phyloP scores from a whole-genome alignment of 192 early-diverging fungal species.

The Coemansia sp. region DNA sequence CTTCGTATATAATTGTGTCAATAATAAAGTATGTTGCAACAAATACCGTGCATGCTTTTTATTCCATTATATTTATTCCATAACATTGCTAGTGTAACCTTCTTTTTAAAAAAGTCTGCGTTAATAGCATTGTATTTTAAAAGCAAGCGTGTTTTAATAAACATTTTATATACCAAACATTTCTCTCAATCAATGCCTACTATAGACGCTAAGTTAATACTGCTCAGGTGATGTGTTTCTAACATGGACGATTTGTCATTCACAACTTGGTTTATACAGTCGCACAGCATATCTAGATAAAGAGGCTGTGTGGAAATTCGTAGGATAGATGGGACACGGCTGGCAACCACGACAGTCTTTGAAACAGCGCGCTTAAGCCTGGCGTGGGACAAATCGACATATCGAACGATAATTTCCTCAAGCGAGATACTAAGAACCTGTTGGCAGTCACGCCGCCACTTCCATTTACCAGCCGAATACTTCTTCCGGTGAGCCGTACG shows the following conservation, averaged over 20 bases:
- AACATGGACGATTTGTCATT: slow-evolving; percentile 10
- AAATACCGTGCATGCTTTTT: too few relatives aligned
- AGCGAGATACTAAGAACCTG: slow-evolving; percentile 11
- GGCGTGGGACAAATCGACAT: slow-evolving; percentile 7
- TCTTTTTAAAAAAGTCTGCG: too few relatives aligned
- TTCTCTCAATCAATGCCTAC: background rate
- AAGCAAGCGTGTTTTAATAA: too few relatives aligned
- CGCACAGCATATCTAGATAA: slow-evolving; percentile 12
- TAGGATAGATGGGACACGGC: slow-evolving; percentile 26
- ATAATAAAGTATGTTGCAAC: too few relatives aligned
- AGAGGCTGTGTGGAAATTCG: slow-evolving; percentile 15
- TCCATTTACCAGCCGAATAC: background rate
- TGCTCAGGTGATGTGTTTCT: background rate
- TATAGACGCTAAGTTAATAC: background rate
- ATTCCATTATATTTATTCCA: too few relatives aligned
- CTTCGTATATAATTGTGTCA: too few relatives aligned
- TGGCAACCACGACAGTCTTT: slow-evolving; percentile 23
- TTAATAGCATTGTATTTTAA: too few relatives aligned
- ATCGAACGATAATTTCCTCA: slow-evolving; percentile 11
- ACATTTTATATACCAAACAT: too few relatives aligned
- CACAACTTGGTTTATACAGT: background rate
- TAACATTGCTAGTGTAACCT: too few relatives aligned
- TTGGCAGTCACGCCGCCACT: background rate
- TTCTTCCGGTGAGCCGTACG: slow-evolving; percentile 21
- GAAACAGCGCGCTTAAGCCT: slow-evolving; percentile 16